Evolutionary conservation across 768 basidiomycete species (phyloP).

Genomic region (Termitomyces bulborhizus): DNA sequence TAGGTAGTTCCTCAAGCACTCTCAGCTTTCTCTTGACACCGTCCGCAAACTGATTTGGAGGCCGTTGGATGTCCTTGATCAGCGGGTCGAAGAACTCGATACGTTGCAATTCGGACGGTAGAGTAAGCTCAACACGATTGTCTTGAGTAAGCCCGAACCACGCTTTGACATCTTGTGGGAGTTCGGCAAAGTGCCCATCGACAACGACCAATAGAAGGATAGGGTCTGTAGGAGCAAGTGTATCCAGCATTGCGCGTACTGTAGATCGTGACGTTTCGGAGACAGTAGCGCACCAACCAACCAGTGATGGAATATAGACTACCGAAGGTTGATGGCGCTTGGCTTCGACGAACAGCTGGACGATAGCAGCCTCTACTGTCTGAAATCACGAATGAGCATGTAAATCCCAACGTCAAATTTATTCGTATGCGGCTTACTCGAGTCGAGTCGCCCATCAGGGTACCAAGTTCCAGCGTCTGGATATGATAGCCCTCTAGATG

Average conservation of each 20-base stretch:
- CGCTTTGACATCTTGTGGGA: constrained; percentile 76
- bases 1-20: constrained; percentile 76
- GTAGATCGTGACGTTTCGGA: constrained; percentile 81
- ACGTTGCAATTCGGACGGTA: constrained; percentile 53
- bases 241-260: constrained; percentile 86
- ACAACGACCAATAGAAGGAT: constrained; percentile 88
- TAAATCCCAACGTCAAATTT: neutral
- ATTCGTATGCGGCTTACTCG: constrained; percentile 47
- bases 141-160: constrained; percentile 87
- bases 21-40: constrained; percentile 80
- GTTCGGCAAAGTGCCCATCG: constrained; percentile 62
- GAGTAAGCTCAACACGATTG: constrained; percentile 60
- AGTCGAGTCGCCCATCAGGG: constrained; percentile 82
- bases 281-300: constrained; percentile 81
- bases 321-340: constrained; percentile 96
- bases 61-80: constrained; percentile 60
- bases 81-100: constrained; percentile 71
- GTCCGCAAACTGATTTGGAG: constrained; percentile 87
- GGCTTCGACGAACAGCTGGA: constrained; percentile 94
- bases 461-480: constrained; percentile 89
- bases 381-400: constrained; percentile 21
- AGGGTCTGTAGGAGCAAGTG: constrained; percentile 86
- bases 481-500: constrained; percentile 95
- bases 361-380: constrained; percentile 89
- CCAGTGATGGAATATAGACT: constrained; percentile 87